phyloP scores from a whole-genome alignment of 1,139 yeast species.

The Citeromyces siamensis region DNA sequence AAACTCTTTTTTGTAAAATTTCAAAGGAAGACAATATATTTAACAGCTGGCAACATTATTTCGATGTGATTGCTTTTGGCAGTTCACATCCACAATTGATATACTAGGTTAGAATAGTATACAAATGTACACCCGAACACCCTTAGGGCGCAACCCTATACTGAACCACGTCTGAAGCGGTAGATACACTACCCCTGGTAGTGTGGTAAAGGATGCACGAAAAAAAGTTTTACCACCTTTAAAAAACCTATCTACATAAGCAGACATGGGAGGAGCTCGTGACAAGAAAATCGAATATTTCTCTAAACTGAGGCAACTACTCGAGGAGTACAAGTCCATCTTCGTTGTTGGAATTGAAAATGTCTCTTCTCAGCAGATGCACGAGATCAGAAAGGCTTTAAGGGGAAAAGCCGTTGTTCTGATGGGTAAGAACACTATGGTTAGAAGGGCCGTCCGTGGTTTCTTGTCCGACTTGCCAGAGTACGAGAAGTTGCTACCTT shows the following conservation, averaged over 20 bases:
- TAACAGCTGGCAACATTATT: no score
- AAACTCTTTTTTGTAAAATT: no score
- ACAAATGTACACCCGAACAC: no score
- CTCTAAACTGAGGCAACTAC: constrained; percentile 86
- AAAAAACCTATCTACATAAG: constrained; percentile 93
- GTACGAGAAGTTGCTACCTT: constrained; percentile 89
- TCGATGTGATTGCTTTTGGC: no score
- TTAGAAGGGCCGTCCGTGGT: constrained; percentile 99
- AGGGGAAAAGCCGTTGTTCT: constrained; percentile 92
- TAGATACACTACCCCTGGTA: no score
- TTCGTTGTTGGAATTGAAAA: constrained; percentile 99
- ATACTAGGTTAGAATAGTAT: no score
- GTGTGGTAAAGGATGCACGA: constrained; percentile 1
- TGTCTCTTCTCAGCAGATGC: constrained; percentile 99
- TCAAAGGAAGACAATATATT: no score
- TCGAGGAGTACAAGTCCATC: constrained; percentile 95
- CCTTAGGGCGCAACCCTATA: no score
- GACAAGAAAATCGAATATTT: constrained; percentile 96
- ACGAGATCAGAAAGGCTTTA: constrained; percentile 95
- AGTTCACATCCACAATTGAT: no score
- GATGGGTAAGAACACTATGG: constrained; percentile 99
- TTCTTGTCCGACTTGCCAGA: constrained; percentile 92
- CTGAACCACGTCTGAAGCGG: no score
- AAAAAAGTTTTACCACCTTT: constrained; percentile 35
- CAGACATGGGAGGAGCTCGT: constrained; percentile 99